Evolutionary conservation across 2,329 filamentous ascomycete genomes (phyloP).

Genomic region (Basipetospora chlamydospora): DNA sequence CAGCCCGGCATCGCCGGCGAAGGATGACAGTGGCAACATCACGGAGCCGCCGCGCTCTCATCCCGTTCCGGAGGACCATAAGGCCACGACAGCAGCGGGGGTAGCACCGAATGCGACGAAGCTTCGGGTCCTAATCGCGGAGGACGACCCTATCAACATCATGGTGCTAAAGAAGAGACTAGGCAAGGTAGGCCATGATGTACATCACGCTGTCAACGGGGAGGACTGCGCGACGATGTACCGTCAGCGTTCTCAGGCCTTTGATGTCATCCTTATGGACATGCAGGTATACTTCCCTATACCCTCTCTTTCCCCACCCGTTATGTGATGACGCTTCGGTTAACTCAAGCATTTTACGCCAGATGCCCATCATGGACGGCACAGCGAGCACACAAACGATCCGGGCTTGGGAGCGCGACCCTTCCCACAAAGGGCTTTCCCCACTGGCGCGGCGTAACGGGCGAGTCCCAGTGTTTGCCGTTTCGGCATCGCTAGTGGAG

Average conservation of each 20-base stretch:
- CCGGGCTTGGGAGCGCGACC: constrained; percentile 50
- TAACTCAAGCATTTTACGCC: background rate
- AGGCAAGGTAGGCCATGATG: constrained; percentile 59
- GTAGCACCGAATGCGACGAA: background rate
- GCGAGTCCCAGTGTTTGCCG: constrained; percentile 68
- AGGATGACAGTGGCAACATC: too few species aligned
- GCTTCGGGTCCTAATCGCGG: constrained; percentile 60
- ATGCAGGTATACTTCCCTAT: constrained; percentile 54
- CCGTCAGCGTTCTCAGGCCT: constrained; percentile 43
- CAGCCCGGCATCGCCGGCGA: too few species aligned
- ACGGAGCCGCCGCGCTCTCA: too few species aligned
- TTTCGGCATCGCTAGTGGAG: constrained; percentile 71
- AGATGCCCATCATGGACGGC: constrained; percentile 92
- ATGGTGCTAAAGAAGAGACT: constrained; percentile 67
- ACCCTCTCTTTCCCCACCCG: background rate
- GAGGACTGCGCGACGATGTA: constrained; percentile 68
- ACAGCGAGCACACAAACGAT: constrained; percentile 74
- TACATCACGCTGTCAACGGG: constrained; percentile 64
- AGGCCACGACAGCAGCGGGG: too few species aligned
- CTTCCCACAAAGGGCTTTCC: constrained; percentile 36
- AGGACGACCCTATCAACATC: constrained; percentile 81
- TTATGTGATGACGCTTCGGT: background rate
- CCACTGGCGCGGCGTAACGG: constrained; percentile 42
- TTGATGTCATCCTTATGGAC: constrained; percentile 80
- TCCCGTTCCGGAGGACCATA: too few species aligned